Evolutionary conservation across 2,329 filamentous ascomycete genomes (phyloP).

Genomic region (Penicillium paneum): DNA sequence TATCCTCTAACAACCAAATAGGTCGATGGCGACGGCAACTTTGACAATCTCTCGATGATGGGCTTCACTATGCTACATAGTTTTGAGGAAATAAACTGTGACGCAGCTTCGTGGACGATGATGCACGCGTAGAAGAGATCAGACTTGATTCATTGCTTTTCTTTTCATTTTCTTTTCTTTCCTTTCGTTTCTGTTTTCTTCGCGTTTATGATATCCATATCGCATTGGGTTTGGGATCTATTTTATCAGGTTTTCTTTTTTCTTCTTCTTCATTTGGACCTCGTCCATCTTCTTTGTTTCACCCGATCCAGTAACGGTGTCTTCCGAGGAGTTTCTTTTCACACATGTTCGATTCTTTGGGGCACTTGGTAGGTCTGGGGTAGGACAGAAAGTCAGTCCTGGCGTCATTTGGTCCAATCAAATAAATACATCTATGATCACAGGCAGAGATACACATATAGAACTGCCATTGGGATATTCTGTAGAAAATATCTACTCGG

Average conservation of each 20-base stretch:
- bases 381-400: neutral
- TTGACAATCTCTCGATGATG: conserved; percentile 72
- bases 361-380: neutral
- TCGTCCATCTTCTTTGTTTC: neutral
- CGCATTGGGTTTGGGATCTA: conserved; percentile 13
- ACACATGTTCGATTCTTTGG: neutral
- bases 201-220: conserved; percentile 24
- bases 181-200: conserved; percentile 4
- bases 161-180: conserved; percentile 1
- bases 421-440: neutral
- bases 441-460: neutral
- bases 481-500: neutral
- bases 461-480: neutral
- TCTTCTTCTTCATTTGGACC: neutral
- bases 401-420: neutral
- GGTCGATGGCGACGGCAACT: conserved; percentile 69
- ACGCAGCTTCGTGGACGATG: conserved; percentile 61
- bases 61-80: conserved; percentile 75
- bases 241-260: neutral
- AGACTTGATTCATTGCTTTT: neutral
- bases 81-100: conserved; percentile 76
- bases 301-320: neutral
- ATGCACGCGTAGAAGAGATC: conserved; percentile 41
- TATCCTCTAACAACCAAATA: conserved; percentile 35
- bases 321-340: neutral